Conservation (phyloP, 2,329 filamentous ascomycete species). For the Pyricularia sp. region DNA sequence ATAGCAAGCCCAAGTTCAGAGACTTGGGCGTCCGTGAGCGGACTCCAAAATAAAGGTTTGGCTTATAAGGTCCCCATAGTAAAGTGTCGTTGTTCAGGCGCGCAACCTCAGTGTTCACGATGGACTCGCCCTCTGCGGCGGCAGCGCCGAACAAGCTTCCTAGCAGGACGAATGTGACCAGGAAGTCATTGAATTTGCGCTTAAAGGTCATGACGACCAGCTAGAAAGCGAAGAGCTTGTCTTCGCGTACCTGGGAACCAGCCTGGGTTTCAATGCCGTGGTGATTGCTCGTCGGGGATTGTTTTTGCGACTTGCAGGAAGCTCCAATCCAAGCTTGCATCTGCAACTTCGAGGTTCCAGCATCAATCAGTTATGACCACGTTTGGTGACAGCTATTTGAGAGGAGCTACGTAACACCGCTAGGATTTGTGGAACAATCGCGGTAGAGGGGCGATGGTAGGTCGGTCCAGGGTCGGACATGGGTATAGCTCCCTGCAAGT, state of each 20-base stretch:
- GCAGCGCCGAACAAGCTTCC: constrained; percentile 12
- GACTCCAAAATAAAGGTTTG: constrained; percentile 90
- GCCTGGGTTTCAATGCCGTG: not conserved
- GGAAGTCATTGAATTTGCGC: constrained; percentile 2
- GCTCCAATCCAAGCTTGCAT: not conserved
- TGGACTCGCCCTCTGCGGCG: constrained; percentile 19
- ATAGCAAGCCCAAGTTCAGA: constrained; percentile 75
- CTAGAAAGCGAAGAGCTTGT: not conserved
- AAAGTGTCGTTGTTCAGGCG: constrained; percentile 69
- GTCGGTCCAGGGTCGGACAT: not conserved
- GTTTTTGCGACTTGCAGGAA: not conserved
- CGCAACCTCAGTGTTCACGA: constrained; percentile 38
- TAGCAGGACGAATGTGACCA: constrained; percentile 5
- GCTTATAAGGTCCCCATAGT: constrained; percentile 91
- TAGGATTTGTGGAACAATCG: not conserved
- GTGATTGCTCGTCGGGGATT: too few species aligned
- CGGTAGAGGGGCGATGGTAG: not conserved
- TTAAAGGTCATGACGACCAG: constrained; percentile 1
- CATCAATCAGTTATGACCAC: constrained; percentile 1
- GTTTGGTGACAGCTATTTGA: constrained; percentile 1
- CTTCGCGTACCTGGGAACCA: not conserved
- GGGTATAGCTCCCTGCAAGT: not conserved
- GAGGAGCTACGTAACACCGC: not conserved
- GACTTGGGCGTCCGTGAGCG: constrained; percentile 74
- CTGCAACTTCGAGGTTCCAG: not conserved